Conservation (phyloP, 106 monocot genomes). For the Dioscorea zingiberensis region DNA sequence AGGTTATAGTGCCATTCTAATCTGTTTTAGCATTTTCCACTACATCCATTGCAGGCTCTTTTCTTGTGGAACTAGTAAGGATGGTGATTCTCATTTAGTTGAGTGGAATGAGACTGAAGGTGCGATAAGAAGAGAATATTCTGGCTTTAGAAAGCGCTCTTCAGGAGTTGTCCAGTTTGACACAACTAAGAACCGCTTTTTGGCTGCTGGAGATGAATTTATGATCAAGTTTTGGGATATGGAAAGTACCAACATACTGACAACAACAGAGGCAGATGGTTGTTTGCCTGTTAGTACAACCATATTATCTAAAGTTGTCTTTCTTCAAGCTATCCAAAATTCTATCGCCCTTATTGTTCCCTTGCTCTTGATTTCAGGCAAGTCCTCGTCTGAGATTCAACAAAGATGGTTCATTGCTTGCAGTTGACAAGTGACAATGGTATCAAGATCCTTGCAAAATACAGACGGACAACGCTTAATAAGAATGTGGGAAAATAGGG, state of each 20-base stretch:
- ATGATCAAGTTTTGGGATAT: constrained; percentile 82
- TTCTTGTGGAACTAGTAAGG: constrained; percentile 79
- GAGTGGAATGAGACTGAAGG: constrained; percentile 91
- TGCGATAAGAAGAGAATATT: constrained; percentile 56
- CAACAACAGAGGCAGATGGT: constrained; percentile 69
- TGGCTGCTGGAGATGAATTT: constrained; percentile 82
- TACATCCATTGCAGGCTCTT: constrained; percentile 43
- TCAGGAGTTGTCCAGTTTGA: constrained; percentile 73
- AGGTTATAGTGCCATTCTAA: too few species aligned
- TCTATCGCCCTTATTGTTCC: background rate
- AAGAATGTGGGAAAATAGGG: too few species aligned
- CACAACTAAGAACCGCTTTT: constrained; percentile 51
- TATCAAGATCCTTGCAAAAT: constrained; percentile 78
- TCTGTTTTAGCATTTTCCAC: too few species aligned
- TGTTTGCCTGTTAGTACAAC: constrained; percentile 30
- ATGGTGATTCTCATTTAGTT: constrained; percentile 62
- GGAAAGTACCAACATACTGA: constrained; percentile 56
- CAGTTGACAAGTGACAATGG: constrained; percentile 61
- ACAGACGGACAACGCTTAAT: constrained; percentile 32
- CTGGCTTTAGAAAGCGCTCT: constrained; percentile 63
- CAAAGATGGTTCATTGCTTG: constrained; percentile 60
- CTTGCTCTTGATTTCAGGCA: constrained; percentile 19
- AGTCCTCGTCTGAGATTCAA: constrained; percentile 69
- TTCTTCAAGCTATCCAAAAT: background rate
- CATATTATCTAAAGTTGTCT: background rate